phyloP scores from a whole-genome alignment of 495 filamentous ascomycete genomes.

The Articulospora tetracladia region DNA sequence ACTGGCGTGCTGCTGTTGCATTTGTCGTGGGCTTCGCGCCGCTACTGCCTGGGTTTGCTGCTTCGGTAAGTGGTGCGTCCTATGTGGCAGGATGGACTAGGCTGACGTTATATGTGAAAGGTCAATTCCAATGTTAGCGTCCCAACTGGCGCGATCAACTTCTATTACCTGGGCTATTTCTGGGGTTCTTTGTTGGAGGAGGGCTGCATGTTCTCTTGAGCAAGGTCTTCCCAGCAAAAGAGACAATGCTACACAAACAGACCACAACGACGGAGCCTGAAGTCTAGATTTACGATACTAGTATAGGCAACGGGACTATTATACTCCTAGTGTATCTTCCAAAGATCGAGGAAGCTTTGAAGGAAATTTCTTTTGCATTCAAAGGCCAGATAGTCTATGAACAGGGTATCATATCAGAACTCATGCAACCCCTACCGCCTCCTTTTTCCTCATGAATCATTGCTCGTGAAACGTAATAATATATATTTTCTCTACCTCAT shows the following conservation, averaged over 20 bases:
- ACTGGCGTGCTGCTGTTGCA: conserved; percentile 60
- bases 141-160: not conserved
- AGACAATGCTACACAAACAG: not conserved
- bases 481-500: not conserved
- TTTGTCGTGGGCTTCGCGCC: conserved; percentile 62
- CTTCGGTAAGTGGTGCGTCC: no score
- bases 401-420: conserved; percentile 20
- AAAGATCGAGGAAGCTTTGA: not conserved
- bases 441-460: conserved; percentile 7
- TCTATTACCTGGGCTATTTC: not conserved
- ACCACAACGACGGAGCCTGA: not conserved
- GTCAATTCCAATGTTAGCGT: not conserved
- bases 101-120: no score
- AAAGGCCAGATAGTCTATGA: conserved; percentile 4
- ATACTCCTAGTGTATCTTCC: not conserved
- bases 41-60: conserved; percentile 40
- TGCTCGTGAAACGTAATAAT: conserved; percentile 12
- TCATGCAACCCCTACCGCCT: not conserved
- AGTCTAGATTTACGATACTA: not conserved
- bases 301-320: not conserved
- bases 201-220: conserved; percentile 1
- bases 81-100: no score
- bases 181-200: not conserved
- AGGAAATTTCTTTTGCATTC: not conserved
- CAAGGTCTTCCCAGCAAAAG: not conserved